Base-by-base conservation (phyloP, 768 basidiomycete genomes). In the Omphalotus guepiniiformis region DNA sequence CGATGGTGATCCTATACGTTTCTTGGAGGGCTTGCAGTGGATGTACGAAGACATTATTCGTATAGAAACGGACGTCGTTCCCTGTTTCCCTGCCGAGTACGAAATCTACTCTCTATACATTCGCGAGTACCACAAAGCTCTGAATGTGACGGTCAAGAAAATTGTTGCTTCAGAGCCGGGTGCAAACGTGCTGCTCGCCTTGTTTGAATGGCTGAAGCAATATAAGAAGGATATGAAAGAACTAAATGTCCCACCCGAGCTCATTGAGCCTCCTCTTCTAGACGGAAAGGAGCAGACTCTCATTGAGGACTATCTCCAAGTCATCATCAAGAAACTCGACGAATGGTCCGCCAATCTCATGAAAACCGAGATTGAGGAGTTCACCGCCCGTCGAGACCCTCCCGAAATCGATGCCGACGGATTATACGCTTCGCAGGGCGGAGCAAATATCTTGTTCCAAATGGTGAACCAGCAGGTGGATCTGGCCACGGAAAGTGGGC, bases 401-500 rank as follows among this genome's bases (percentile, higher is more conserved):
- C 95, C 93, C 2, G 95, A 98, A 65, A 67, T 87, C 38, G 90
- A 93, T 59, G 80, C 80, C 46, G 93, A 97, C 50, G 92, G 91
- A 12, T 72, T 87, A 52, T 97, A 97, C 61, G 89, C 89, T 16
- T 87, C 85, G 51, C 89, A 96, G 61, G 89, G 94, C 38, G 81
- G 87, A 35, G 86, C 94, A 15, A 82, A 95, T 42, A 96, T 98
- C 58, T 74, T 99, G 51, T 98, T 97, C 76, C 90, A 96, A 67
- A 93, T 98, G 87, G 86, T 97, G 56, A 98, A 94, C 65, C 92
- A 95, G 65, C 95, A 97, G 65, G 78, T 93, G 49, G 95, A 98
- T 59, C 76, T 93, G 13, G 94, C 94, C 7, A 85, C 88, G 53
- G 96, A 98, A 63, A 98, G 93, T 55, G 90, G 91, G 5, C 96